Conservation (phyloP, 2,329 filamentous ascomycete genomes). For the Nannizziopsis arthrosporioides region DNA sequence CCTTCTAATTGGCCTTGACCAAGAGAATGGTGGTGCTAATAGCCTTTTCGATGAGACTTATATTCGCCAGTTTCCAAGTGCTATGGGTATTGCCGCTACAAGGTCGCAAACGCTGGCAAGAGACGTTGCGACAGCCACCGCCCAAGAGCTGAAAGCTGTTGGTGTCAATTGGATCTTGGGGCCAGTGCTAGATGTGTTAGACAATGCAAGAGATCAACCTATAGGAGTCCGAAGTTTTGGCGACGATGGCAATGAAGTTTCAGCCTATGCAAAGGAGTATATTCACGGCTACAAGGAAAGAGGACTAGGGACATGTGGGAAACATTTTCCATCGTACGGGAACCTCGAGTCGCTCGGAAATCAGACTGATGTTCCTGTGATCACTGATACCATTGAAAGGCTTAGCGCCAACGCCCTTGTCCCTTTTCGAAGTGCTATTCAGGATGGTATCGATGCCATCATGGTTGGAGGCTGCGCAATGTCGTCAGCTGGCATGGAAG, state of each 20-base stretch:
- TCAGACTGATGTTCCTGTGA: constrained; percentile 83
- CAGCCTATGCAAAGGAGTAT: constrained; percentile 78
- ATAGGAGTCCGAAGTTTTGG: constrained; percentile 80
- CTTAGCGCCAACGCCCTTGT: constrained; percentile 83
- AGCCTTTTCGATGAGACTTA: constrained; percentile 92
- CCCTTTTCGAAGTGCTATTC: constrained; percentile 81
- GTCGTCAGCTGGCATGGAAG: constrained; percentile 80
- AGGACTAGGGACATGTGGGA: constrained; percentile 78
- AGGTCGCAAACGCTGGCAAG: constrained; percentile 76
- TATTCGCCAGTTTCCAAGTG: constrained; percentile 90
- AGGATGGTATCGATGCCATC: constrained; percentile 79
- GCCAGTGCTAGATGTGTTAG: constrained; percentile 84
- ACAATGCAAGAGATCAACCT: constrained; percentile 82
- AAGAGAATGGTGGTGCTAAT: constrained; percentile 97
- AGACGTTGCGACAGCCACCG: constrained; percentile 83
- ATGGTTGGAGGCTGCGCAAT: constrained; percentile 93
- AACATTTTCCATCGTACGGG: constrained; percentile 93
- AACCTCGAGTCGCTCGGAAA: constrained; percentile 90
- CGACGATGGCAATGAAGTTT: constrained; percentile 90
- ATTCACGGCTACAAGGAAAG: constrained; percentile 90
- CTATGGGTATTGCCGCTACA: constrained; percentile 92
- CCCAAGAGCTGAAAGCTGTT: constrained; percentile 80
- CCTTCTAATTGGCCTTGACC: constrained; percentile 79
- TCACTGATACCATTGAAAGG: constrained; percentile 87
- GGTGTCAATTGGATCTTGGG: constrained; percentile 94